These are phyloP conservation scores for Boletus huronensis DNA, from an alignment of 768 basidiomycete species.

Conservation along the genomic window DNA sequence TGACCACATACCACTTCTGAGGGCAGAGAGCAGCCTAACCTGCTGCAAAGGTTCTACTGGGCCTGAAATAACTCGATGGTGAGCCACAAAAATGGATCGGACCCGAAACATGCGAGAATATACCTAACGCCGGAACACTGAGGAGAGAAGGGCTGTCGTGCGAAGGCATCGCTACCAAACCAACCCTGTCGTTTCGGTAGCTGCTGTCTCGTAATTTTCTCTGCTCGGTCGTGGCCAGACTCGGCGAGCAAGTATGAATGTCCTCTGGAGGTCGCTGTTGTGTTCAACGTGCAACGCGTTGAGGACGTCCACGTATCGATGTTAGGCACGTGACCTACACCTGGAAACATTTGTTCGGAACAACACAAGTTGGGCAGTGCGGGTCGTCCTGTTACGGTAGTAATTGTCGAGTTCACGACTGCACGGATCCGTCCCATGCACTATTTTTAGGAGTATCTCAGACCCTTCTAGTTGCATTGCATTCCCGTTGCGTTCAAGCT, in stretches of 20 bases:
- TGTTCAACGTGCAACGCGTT: constrained; percentile 6
- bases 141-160: constrained; percentile 14
- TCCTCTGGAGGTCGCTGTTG: neutral
- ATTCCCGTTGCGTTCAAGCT: no score
- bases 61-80: constrained; percentile 14
- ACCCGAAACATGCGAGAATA: neutral
- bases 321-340: constrained; percentile 11
- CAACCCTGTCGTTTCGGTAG: neutral
- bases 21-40: constrained; percentile 60
- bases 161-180: constrained; percentile 18
- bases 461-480: no score
- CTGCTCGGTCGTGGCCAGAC: neutral
- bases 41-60: constrained; percentile 50
- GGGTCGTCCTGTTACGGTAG: neutral
- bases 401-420: no score
- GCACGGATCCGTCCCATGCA: neutral
- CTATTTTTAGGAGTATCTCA: neutral
- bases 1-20: constrained; percentile 51
- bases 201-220: neutral
- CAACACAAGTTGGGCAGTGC: neutral
- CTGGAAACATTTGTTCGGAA: neutral
- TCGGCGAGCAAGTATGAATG: neutral
- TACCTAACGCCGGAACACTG: constrained; percentile 21
- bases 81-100: neutral
- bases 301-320: constrained; percentile 1